These are phyloP conservation scores for Agmasoma carcini DNA, from an alignment of 371 early-diverging fungal species.

Conservation along the genomic window DNA sequence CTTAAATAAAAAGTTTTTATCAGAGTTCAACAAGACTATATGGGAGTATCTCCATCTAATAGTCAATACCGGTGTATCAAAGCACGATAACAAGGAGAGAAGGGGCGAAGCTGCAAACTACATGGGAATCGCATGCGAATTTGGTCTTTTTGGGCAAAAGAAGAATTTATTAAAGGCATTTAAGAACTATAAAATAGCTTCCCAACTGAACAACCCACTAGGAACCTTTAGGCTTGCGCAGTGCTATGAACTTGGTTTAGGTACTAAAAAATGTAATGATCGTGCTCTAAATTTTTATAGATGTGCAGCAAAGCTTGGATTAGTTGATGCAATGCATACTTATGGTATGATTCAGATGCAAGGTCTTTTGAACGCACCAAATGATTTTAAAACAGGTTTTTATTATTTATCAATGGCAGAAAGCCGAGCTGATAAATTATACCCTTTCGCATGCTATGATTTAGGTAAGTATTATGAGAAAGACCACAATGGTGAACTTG, in stretches of 20 bases:
- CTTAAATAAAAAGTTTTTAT: slow-evolving; percentile 1
- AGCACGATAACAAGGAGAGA: slow-evolving; percentile 7
- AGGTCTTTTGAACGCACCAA: slow-evolving; percentile 33
- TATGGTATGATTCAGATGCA: slow-evolving; percentile 51
- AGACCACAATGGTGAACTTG: slow-evolving; percentile 17
- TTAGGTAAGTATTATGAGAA: slow-evolving; percentile 50
- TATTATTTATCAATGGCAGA: slow-evolving; percentile 51
- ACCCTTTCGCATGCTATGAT: slow-evolving; percentile 53
- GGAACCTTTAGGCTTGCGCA: slow-evolving; percentile 49
- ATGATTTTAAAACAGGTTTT: slow-evolving; percentile 45
- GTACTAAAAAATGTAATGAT: slow-evolving; percentile 14
- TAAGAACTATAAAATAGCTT: slow-evolving; percentile 45
- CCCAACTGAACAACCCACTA: slow-evolving; percentile 42
- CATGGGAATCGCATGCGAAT: slow-evolving; percentile 34
- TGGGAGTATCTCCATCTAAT: slow-evolving; percentile 13
- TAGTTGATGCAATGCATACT: slow-evolving; percentile 48
- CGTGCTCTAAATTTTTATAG: slow-evolving; percentile 52
- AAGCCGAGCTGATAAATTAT: slow-evolving; percentile 39
- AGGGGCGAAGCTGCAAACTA: slow-evolving; percentile 22
- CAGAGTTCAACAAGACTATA: slow-evolving; percentile 17
- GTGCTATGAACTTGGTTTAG: slow-evolving; percentile 52
- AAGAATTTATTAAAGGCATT: slow-evolving; percentile 42
- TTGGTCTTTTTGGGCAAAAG: slow-evolving; percentile 32
- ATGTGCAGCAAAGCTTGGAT: slow-evolving; percentile 53
- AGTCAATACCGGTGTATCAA: slow-evolving; percentile 1